These are phyloP conservation scores for Babesia ovata DNA, from an alignment of 169 alveolate species.

Conservation along the genomic window DNA sequence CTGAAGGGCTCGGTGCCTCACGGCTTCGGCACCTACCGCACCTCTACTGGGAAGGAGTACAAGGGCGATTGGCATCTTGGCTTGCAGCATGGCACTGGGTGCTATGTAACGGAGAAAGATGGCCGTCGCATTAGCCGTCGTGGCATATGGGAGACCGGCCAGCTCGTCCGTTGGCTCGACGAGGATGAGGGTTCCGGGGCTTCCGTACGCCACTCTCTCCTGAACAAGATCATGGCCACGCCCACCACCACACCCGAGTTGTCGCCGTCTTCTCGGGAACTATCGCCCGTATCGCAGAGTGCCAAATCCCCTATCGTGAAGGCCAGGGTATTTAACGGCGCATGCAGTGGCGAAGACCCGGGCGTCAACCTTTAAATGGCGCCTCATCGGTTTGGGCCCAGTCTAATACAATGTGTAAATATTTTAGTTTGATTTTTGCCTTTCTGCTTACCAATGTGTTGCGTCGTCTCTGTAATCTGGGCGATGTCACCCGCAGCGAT, in stretches of 20 bases:
- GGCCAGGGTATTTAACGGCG: not conserved
- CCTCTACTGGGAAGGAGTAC: slow-evolving; percentile 74
- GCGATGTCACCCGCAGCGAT: not conserved
- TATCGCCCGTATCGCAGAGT: too few species aligned
- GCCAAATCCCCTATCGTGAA: too few species aligned
- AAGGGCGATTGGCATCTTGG: slow-evolving; percentile 78
- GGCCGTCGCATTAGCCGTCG: slow-evolving; percentile 46
- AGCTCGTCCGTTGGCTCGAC: slow-evolving; percentile 41
- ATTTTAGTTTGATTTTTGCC: not conserved
- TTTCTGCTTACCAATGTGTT: not conserved
- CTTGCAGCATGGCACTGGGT: slow-evolving; percentile 78
- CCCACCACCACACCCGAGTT: slow-evolving; percentile 5
- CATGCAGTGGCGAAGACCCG: slow-evolving; percentile 21
- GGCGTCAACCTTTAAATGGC: not conserved
- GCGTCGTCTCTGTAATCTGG: not conserved
- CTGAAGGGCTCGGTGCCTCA: slow-evolving; percentile 55
- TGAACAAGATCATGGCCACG: slow-evolving; percentile 36
- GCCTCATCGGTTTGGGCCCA: not conserved
- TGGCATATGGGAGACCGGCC: slow-evolving; percentile 50
- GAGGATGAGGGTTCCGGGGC: not conserved
- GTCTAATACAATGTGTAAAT: not conserved
- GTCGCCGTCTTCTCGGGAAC: slow-evolving; percentile 11
- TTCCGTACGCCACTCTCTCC: not conserved
- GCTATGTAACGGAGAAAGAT: slow-evolving; percentile 42
- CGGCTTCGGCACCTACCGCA: slow-evolving; percentile 42